Evolutionary conservation across 1,139 yeast genomes (phyloP), one percentile per base, ranked within the genome.

Genomic region (Meyerozyma guilliermondii): DNA sequence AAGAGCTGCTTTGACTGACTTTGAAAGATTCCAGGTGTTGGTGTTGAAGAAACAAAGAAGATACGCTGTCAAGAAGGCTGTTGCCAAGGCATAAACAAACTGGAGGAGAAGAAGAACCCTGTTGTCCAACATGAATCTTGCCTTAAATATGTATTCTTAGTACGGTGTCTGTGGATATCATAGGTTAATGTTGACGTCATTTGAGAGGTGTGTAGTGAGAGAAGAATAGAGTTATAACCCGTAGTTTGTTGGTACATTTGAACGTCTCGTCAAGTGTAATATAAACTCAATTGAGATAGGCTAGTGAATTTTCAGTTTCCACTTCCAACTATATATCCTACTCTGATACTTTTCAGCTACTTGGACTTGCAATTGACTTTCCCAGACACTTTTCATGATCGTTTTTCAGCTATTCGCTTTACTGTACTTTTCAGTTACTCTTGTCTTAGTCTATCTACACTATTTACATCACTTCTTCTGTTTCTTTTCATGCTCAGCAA

Each of bases 21-120:
- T 92, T 66, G 97, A 92, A 81, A 91, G 99, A 84, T 92, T 92
- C 97, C 97, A 92, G 82, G 98, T 91, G 63, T 71, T 87, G 73
- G 94, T 88, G 62, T 84, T 88, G 74, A 91, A 87, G 87, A 92
- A 89, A 83, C 96, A 91, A 82, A 88, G 88, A 78, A 86, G 92
- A 80, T 83, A 73, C 70, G 89, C 92, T 75, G 91, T 91, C 67
- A 87, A 86, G 80, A 91, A 88, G 63, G 74, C 75, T 60, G 65
- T 70, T 50, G 62, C 60, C 49, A 56, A 58, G 59, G 61, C 61
- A 49, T 58, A 58, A 53, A 51, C 55, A 20, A 40, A 28, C 26
- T 39, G 42, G 92, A 20, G 24, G 16, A 17, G 24, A 18, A 86
- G 80, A 20, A 91, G 88, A 63, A 73, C 74, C 60, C 64, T 54